Base-by-base conservation (phyloP, 306 rosid genomes). In the Cucurbita pepo region DNA sequence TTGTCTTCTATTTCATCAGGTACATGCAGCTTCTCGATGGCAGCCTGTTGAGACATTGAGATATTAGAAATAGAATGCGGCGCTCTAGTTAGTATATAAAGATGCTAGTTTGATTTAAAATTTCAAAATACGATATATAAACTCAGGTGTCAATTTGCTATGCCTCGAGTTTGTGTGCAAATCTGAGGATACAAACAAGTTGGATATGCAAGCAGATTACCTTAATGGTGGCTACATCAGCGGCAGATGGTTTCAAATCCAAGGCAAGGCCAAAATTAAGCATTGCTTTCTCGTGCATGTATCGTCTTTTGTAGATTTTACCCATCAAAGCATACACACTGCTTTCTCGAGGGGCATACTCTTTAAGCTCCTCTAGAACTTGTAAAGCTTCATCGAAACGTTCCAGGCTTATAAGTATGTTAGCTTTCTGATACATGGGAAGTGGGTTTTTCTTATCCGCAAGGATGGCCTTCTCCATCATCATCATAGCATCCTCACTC, bases 371-470 rank as follows among this genome's bases (percentile, higher is more conserved):
- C 84, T 89, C 89, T 40, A 95, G 82, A 74, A 89, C 96, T 72
- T 83, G 90, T 81, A 95, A 74, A 51, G 99, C 99, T 77, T 91
- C 89, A 1, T 95, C 96, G 53, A 86, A 91, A 19, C 65, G 82
- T 69, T 89, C 96, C 79, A 91, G 81, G 79, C 87, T 84, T 86
- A 85, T 64, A 37, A 95, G 89, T 80, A 95, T 91, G 74, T 81
- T 91, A 55, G 99, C 99, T 89, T 95, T 95, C 70, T 95, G 99
- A 88, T 91, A 95, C 96, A 91, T 95, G 52, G 99, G 99, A 78
- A 95, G 89, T 43, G 99, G 99, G 76, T 95, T 95, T 84, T 89
- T 91, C 88, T 83, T 86, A 83, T 95, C 99, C 8, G 99, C 96
- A 75, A 76, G 75, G 70, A 95, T 95, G 67, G 99, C 99, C 74